Evolutionary conservation across 148 eudicot species (phyloP).

Genomic region (Rhododendron mucronatum): DNA sequence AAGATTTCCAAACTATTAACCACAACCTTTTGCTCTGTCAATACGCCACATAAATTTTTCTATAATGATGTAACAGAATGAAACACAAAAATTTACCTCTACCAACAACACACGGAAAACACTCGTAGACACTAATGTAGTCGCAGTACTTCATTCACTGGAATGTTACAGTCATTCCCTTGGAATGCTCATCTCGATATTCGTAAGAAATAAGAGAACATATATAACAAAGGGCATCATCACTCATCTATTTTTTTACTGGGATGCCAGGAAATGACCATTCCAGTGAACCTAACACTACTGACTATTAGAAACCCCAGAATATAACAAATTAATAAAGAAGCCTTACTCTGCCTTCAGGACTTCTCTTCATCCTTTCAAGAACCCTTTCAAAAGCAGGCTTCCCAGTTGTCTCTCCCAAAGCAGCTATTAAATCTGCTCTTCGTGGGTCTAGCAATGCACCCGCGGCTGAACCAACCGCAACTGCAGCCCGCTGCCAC

Average conservation of each 20-base stretch:
- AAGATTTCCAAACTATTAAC: not conserved
- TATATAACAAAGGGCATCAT: not conserved
- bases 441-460: constrained; percentile 91
- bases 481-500: constrained; percentile 91
- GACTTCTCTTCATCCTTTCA: constrained; percentile 77
- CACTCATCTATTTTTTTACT: not conserved
- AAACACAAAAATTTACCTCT: not conserved
- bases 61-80: not conserved
- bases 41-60: not conserved
- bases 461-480: constrained; percentile 90
- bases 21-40: not conserved
- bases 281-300: not conserved
- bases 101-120: not conserved
- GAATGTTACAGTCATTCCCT: not conserved
- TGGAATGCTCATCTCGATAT: not conserved
- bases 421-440: constrained; percentile 92
- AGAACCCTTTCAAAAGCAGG: constrained; percentile 90
- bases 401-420: constrained; percentile 95
- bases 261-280: not conserved
- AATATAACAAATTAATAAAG: not conserved
- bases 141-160: not conserved
- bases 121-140: not conserved
- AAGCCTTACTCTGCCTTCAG: constrained; percentile 78
- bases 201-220: not conserved
- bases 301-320: not conserved